Percentiles rank a stretch among this genome's conserved stretches.
phyloP scores from a whole-genome alignment of 2,329 filamentous ascomycete species.

The Penicillium digitatum region DNA sequence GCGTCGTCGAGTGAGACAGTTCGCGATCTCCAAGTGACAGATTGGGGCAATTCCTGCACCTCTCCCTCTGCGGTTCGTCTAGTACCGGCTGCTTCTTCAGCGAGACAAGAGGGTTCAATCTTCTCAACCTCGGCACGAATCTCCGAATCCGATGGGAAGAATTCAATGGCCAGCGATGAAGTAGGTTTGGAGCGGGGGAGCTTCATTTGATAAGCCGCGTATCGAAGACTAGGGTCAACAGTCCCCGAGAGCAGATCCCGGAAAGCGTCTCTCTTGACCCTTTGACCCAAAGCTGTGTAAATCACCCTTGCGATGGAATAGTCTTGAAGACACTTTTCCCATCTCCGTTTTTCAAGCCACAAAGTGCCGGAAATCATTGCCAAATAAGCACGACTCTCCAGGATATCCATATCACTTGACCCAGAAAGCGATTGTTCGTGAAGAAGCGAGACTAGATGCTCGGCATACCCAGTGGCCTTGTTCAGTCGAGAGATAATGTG shows the following conservation, averaged over 20 bases:
- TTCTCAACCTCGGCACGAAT: slow-evolving; percentile 66
- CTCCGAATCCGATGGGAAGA: slow-evolving; percentile 62
- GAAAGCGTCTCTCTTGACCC: slow-evolving; percentile 69
- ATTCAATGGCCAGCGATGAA: slow-evolving; percentile 69
- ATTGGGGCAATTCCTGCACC: slow-evolving; percentile 58
- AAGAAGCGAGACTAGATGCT: slow-evolving; percentile 63
- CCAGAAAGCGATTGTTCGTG: slow-evolving; percentile 59
- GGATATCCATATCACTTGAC: slow-evolving; percentile 65
- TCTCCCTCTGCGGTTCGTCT: slow-evolving; percentile 45
- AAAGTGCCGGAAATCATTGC: slow-evolving; percentile 71
- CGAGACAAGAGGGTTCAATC: slow-evolving; percentile 64
- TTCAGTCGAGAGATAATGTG: slow-evolving; percentile 85
- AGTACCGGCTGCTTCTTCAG: slow-evolving; percentile 53
- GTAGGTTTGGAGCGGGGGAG: slow-evolving; percentile 81
- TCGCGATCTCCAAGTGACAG: slow-evolving; percentile 78
- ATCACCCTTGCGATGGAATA: slow-evolving; percentile 76
- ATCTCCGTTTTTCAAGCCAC: slow-evolving; percentile 81
- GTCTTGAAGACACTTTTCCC: slow-evolving; percentile 70
- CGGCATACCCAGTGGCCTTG: slow-evolving; percentile 71
- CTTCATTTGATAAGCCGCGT: slow-evolving; percentile 87
- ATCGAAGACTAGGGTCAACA: slow-evolving; percentile 88
- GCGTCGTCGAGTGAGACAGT: slow-evolving; percentile 89
- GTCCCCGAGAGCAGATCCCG: slow-evolving; percentile 81
- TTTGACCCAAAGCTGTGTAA: slow-evolving; percentile 68
- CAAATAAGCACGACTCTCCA: slow-evolving; percentile 83